Conservation (phyloP, 495 filamentous ascomycete genomes). For the Penicillium pancosmium region DNA sequence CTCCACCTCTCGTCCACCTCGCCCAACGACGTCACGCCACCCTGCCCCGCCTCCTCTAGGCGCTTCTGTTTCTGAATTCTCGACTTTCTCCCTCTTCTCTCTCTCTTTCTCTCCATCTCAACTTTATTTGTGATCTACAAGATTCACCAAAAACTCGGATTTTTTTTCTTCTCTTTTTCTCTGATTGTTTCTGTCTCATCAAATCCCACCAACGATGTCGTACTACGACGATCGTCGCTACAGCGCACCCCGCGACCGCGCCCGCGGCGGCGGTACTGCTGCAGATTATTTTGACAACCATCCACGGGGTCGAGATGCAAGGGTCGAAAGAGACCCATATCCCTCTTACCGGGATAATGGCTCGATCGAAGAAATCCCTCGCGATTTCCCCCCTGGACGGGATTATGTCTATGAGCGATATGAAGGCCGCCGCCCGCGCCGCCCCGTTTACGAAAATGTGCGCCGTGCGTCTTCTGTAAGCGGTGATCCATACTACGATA, state of each 20-base stretch:
- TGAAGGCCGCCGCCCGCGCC: constrained; percentile 45
- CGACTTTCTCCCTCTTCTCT: constrained; percentile 4
- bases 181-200: constrained; percentile 8
- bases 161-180: background rate
- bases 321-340: constrained; percentile 48
- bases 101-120: constrained; percentile 5
- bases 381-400: constrained; percentile 64
- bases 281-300: constrained; percentile 37
- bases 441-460: constrained; percentile 36
- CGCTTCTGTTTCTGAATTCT: background rate
- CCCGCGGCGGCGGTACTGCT: constrained; percentile 30
- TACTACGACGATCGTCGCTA: constrained; percentile 46
- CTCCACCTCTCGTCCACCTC: background rate
- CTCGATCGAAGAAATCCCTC: constrained; percentile 67
- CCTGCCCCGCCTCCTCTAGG: constrained; percentile 26
- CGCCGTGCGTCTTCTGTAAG: constrained; percentile 49
- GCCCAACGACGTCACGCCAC: constrained; percentile 30
- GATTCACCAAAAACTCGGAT: background rate
- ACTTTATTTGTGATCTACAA: constrained; percentile 9
- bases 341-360: constrained; percentile 60
- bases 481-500: constrained; percentile 50
- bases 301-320: constrained; percentile 19
- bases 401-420: constrained; percentile 51
- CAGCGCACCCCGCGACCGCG: constrained; percentile 34
- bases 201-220: constrained; percentile 32